Base-by-base conservation (phyloP, 75 land plant genomes). In the Picea glauca region DNA sequence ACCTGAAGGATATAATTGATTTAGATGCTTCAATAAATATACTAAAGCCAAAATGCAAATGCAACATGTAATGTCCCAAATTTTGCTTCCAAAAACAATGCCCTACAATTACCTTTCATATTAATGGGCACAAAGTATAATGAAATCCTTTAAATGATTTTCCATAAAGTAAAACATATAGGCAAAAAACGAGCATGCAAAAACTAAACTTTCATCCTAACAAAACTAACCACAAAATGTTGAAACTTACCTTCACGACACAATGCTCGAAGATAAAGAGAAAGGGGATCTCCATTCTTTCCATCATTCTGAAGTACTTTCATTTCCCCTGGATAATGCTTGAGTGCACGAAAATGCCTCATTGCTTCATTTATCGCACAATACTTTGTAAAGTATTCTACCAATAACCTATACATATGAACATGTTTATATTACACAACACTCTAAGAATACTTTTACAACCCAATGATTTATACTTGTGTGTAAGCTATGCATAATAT, bases 331-430 rank as follows among this genome's bases (percentile, higher is more conserved):
- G 90, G 88, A 70, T 83, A 76, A 63, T 62, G 82, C 80, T 84
- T 88, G 6, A 98, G 87, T 58, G 94, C 98, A 67, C 96, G 98
- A 77, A 98, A 98, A 83, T 98, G 98, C 3, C 99, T 88, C 33
- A 98, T 86, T 38, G 99, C 98, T 87, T 98, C 99, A 65, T 78
- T 74, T 57, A 88, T 60, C 43, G 84, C 85, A 81, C 92, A 88
- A 76, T 93, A 98, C 80, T 95, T 98, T 58, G 96, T 89, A 70
- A 91, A 93, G 79, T 96, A 93, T 83, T 98, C 99, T 40, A 98
- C 93, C 75, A 95, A 76, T 57, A 96, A 76, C 88, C 99, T 98
- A 84, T 23, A 20, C 56, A 50, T 50, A 9, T 50, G 56, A 50
- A 50, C 56, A 50, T 1, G 11, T 50, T 50, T 50, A 1, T 50